Percentiles rank a stretch among this genome's conserved stretches.
Conservation (phyloP, 139 green algal genomes). For the Chlorella sp. region DNA sequence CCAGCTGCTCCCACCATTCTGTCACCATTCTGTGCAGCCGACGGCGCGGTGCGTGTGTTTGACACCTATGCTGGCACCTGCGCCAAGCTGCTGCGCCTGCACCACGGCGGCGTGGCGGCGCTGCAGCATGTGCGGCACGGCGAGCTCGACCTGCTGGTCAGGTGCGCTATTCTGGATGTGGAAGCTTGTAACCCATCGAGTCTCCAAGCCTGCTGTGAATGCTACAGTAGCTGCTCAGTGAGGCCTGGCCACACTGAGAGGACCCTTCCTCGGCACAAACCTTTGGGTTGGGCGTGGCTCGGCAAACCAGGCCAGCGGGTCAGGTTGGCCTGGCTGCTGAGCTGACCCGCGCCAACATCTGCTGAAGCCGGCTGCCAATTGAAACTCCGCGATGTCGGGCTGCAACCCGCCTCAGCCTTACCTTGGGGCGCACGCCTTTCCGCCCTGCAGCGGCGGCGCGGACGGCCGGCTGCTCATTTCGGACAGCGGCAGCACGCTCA, state of each 20-base stretch:
- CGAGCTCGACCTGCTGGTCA: conserved; percentile 1
- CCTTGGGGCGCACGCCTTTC: neutral
- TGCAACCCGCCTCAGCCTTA: neutral
- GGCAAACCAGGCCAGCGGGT: too few species aligned
- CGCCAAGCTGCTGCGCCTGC: conserved; percentile 17
- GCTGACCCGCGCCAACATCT: neutral
- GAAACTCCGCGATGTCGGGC: neutral
- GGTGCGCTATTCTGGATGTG: neutral
- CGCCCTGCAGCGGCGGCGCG: neutral
- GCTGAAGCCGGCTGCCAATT: too few species aligned
- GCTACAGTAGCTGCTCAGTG: too few species aligned
- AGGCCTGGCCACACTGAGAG: too few species aligned
- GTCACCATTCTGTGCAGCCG: neutral
- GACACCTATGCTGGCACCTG: neutral
- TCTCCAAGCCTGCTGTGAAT: too few species aligned
- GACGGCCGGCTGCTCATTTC: neutral
- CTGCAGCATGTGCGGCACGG: conserved; percentile 1
- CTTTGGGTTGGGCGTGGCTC: too few species aligned
- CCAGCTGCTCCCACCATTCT: neutral
- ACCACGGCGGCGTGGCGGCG: neutral
- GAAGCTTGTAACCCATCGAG: too few species aligned
- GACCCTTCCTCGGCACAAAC: too few species aligned
- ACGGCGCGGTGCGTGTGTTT: neutral
- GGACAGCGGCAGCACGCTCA: neutral
- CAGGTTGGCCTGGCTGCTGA: neutral